A percentile compares a stretch with the other conserved stretches of the same genome.
phyloP scores from a whole-genome alignment of 805 yeast genomes.

The Metschnikowia continentalis region DNA sequence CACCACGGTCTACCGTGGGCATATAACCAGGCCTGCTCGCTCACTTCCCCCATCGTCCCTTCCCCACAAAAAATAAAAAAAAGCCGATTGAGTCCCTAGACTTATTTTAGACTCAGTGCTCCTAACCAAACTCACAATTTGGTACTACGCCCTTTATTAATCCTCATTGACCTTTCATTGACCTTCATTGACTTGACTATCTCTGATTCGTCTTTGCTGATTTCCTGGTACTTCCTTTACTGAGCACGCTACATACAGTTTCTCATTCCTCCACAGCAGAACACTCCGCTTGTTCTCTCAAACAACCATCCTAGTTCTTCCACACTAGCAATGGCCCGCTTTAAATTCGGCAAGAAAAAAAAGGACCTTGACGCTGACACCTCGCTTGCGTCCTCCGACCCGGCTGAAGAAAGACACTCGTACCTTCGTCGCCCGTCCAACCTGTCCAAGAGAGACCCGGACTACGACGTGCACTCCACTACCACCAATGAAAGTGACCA shows the following conservation, averaged over 20 bases:
- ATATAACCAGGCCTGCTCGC: slow-evolving; percentile 4
- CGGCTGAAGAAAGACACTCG: slow-evolving; percentile 9
- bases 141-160: too few relatives aligned
- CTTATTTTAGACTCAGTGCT: too few relatives aligned
- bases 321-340: slow-evolving; percentile 45
- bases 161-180: too few relatives aligned
- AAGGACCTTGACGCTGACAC: slow-evolving; percentile 25
- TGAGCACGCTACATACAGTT: neutral
- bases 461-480: neutral
- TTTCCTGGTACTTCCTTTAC: too few relatives aligned
- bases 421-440: slow-evolving; percentile 16
- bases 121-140: too few relatives aligned
- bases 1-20: neutral
- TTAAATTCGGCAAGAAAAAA: slow-evolving; percentile 52
- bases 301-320: neutral
- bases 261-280: neutral
- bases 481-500: neutral
- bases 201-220: too few relatives aligned
- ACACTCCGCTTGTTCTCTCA: neutral
- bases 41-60: neutral
- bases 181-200: too few relatives aligned
- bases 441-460: slow-evolving; percentile 11
- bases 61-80: too few relatives aligned
- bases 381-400: slow-evolving; percentile 13
- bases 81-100: too few relatives aligned